Base-by-base conservation (phyloP, 345 rosid genomes). In the Sonneratia caseolaris region DNA sequence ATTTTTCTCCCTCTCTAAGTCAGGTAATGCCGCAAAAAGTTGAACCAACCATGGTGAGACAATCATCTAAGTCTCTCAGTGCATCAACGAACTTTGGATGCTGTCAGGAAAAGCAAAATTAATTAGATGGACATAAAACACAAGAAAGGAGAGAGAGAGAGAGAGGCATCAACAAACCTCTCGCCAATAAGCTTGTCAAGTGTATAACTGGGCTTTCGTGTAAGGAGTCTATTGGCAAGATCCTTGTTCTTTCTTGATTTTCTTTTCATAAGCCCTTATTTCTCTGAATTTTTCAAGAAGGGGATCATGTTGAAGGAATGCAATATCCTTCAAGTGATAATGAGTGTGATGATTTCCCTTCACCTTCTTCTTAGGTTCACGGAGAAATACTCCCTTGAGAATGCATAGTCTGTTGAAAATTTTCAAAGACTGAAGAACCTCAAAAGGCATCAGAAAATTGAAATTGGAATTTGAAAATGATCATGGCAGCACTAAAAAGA, bases 291-390 rank as follows among this genome's bases (percentile, higher is more conserved):
- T 86, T 83, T 90, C 99, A 13, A 95, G 91, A 64, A 92, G 76
- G 0, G 97, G 98, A 61, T 95, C 98, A 15, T 90, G 94, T 61
- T 81, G 89, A 81, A 95, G 85, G 81, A 86, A 95, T 22, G 86
- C 57, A 80, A 92, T 81, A 80, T 95, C 99, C 84, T 92, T 95
- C 38, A 86, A 83, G 80, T 95, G 99, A 78, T 92, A 95, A 73
- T 95, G 92, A 22, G 99, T 92, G 72, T 92, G 97, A 72, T 92
- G 92, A 80, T 86, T 92, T 74, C 99, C 99, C 40, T 82, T 90
- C 68, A 95, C 84, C 82, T 95, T 95, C 88, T 91, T 95, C 84
- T 89, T 95, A 0, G 96, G 98, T 77, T 95, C 97, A 68, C 97
- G 82, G 2, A 97, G 99, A 53, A 90, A 92, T 59, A 92, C 84